Base-by-base conservation (phyloP, 192 early-diverging fungal genomes). In the Coemansia sp. region DNA sequence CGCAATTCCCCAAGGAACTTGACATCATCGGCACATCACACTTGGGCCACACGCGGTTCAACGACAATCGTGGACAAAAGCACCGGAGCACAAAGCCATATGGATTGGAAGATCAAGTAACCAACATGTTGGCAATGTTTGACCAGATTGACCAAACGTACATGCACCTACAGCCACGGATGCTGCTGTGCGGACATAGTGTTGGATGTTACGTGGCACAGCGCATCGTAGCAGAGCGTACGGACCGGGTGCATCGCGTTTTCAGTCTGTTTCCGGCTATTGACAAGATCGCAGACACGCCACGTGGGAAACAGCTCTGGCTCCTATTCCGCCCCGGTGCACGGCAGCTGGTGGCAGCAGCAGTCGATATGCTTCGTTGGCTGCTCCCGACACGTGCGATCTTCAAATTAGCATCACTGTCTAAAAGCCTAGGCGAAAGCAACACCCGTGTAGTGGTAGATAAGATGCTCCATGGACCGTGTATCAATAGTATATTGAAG, bases 251-350 rank as follows among this genome's bases (percentile, higher is more conserved):
- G n/a, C 70, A 77, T 34, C 86, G 85, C 16, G 57, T 90, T 6
- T 86, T 92, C 61, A 72, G 75, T 0, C 73, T 96, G 49, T 96
- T 95, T 64, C 94, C 94, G 18, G 91, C 93, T 1, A 65, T 96
- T 9, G 88, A 88, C 25, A 68, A 87, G 21, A 93, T 96, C 45
- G 87, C 85, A 2, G 69, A 84, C n/a, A 92, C 91, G 20, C 91
- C 91, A 0, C 88, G 90, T 13, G 94, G 92, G 15, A 79, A 79
- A 7, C 72, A 86, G 28, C 66, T 92, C 42, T 70, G 81, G 55
- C 35, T 58, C 3, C 26, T 75, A 67, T 77, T 82, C 40, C 42
- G n/a, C 35, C 75, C 75, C 0, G 66, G 68, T 4, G 42, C 71
- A 28, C 66, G 79, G 6, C 72, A 69, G n/a, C 21, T 66, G 12